These are phyloP conservation scores for Taxillus chinensis DNA, from an alignment of 164 flowering plant genomes.

Conservation along the genomic window DNA sequence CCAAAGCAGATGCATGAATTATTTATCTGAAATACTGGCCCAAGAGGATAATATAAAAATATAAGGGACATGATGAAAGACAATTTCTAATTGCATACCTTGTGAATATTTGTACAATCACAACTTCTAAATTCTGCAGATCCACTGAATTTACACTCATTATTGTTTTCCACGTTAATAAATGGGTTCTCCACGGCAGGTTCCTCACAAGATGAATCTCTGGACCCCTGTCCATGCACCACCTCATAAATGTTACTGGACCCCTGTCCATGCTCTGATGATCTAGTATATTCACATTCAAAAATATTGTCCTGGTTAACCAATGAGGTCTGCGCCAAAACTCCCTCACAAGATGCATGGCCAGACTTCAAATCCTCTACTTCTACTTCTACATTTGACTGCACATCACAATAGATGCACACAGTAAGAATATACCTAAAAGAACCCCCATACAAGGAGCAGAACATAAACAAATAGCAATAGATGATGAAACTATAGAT, in stretches of 20 bases:
- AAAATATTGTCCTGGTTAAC: not conserved
- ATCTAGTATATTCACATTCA: not conserved
- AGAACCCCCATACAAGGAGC: not conserved
- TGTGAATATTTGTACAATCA: not conserved
- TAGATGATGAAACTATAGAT: no score
- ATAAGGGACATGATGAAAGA: not conserved
- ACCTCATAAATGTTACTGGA: not conserved
- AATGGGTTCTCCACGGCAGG: not conserved
- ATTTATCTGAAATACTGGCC: not conserved
- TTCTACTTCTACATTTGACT: not conserved
- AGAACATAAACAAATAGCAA: not conserved
- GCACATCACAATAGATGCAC: not conserved
- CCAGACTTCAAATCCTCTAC: not conserved
- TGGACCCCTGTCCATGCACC: not conserved
- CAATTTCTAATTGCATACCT: not conserved
- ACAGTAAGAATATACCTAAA: not conserved
- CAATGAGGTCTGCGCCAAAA: not conserved
- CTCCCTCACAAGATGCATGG: not conserved
- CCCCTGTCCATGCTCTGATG: not conserved
- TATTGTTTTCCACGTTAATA: no score
- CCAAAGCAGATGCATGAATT: not conserved
- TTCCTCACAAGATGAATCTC: not conserved
- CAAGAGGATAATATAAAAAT: no score
- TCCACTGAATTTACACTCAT: no score
- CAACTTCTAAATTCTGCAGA: not conserved